These are phyloP conservation scores for Thielaviopsis cerberus DNA, from an alignment of 2,329 filamentous ascomycete genomes.

Conservation along the genomic window DNA sequence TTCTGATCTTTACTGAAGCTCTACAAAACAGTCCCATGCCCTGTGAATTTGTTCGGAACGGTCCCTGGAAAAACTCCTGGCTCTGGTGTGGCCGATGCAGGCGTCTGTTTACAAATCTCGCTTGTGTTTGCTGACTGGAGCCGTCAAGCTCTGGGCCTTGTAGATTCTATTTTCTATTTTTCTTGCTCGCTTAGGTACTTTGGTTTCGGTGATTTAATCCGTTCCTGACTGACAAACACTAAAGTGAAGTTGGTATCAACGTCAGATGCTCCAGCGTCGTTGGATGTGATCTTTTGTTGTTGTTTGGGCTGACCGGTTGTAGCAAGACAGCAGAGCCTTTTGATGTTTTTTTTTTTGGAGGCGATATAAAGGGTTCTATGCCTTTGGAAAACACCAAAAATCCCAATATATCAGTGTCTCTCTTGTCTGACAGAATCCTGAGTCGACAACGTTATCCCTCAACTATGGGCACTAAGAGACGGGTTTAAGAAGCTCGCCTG, in stretches of 20 bases:
- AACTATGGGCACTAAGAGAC: neutral
- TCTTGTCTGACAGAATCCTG: neutral
- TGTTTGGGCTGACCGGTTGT: neutral
- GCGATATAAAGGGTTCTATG: no score
- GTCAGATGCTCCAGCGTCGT: neutral
- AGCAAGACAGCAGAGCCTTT: neutral
- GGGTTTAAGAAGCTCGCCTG: neutral
- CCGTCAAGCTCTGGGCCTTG: neutral
- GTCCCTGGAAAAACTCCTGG: neutral
- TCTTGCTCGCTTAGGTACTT: neutral
- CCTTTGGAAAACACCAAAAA: no score
- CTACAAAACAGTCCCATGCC: neutral
- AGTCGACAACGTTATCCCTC: neutral
- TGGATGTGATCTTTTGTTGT: neutral
- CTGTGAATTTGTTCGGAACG: neutral
- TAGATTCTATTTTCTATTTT: neutral
- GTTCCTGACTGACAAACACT: neutral
- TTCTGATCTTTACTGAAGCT: neutral
- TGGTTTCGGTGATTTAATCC: neutral
- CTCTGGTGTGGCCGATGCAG: neutral
- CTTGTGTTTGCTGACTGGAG: neutral
- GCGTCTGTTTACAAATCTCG: neutral
- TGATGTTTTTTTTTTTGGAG: no score
- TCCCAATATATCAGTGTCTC: neutral
- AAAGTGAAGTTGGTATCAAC: neutral